Evolutionary conservation across 805 yeast genomes (phyloP).

Genomic region (Wickerhamiella australiensis): DNA sequence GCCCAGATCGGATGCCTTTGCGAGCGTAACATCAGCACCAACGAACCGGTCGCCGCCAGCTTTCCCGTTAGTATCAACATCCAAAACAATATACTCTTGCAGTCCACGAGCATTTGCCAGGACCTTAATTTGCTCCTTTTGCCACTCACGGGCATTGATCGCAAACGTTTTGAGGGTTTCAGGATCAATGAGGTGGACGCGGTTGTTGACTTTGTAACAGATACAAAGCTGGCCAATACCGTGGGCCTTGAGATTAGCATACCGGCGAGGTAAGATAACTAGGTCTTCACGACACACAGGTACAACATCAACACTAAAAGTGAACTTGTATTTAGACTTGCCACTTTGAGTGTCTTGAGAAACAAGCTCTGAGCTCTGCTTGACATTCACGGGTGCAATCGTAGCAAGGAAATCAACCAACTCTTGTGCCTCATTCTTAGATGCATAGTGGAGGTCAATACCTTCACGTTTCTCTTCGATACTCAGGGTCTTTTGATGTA

Average conservation of each 20-base stretch:
- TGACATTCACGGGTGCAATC: conserved; percentile 69
- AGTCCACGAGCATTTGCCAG: conserved; percentile 58
- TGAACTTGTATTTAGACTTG: conserved; percentile 71
- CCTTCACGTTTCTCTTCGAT: conserved; percentile 87
- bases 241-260: conserved; percentile 52
- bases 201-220: conserved; percentile 73
- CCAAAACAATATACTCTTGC: conserved; percentile 79
- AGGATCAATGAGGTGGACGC: conserved; percentile 81
- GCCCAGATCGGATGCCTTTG: conserved; percentile 83
- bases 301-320: conserved; percentile 80
- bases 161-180: conserved; percentile 67
- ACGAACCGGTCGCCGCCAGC: conserved; percentile 62
- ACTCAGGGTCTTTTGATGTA: conserved; percentile 83
- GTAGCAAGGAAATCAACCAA: conserved; percentile 80
- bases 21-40: conserved; percentile 80
- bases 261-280: conserved; percentile 71
- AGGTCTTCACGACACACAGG: conserved; percentile 92
- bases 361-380: conserved; percentile 78
- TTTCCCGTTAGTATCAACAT: conserved; percentile 83
- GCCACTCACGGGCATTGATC: conserved; percentile 55
- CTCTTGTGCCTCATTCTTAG: conserved; percentile 79
- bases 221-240: conserved; percentile 75
- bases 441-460: conserved; percentile 76
- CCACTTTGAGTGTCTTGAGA: conserved; percentile 86
- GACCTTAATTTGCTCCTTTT: conserved; percentile 71